phyloP scores from a whole-genome alignment of 2,329 filamentous ascomycete genomes.

The Nigrograna mackinnonii region DNA sequence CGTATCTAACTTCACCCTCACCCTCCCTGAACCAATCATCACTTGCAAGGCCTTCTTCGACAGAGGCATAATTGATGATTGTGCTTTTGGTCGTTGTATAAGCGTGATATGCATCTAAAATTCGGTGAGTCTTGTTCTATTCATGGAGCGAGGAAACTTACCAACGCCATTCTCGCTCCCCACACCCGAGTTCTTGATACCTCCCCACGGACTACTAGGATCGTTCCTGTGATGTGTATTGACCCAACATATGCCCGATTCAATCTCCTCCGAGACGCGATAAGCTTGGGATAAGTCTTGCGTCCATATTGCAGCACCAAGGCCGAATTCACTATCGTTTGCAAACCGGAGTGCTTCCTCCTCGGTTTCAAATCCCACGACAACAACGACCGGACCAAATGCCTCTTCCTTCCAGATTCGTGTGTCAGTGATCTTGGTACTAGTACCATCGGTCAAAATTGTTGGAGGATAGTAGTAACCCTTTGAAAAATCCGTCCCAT shows the following conservation, averaged over 20 bases:
- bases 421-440: slow-evolving; percentile 36
- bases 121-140: too few species aligned
- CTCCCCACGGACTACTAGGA: slow-evolving; percentile 72
- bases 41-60: slow-evolving; percentile 53
- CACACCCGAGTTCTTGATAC: slow-evolving; percentile 64
- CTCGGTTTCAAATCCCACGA: slow-evolving; percentile 52
- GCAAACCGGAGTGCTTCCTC: slow-evolving; percentile 51
- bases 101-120: slow-evolving; percentile 43
- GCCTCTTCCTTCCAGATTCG: slow-evolving; percentile 51
- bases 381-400: slow-evolving; percentile 56
- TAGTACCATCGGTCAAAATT: slow-evolving; percentile 35
- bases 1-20: slow-evolving; percentile 62
- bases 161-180: slow-evolving; percentile 75
- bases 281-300: slow-evolving; percentile 53
- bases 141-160: too few species aligned
- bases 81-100: slow-evolving; percentile 64
- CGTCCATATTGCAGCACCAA: slow-evolving; percentile 57
- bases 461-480: slow-evolving; percentile 56
- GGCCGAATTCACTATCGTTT: slow-evolving; percentile 55
- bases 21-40: slow-evolving; percentile 73
- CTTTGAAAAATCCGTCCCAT: slow-evolving; percentile 56
- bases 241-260: slow-evolving; percentile 52
- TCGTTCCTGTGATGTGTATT: slow-evolving; percentile 71
- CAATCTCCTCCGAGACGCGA: slow-evolving; percentile 50
- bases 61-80: slow-evolving; percentile 68